Conservation (phyloP, 164 flowering plant species). For the Stephania japonica region DNA sequence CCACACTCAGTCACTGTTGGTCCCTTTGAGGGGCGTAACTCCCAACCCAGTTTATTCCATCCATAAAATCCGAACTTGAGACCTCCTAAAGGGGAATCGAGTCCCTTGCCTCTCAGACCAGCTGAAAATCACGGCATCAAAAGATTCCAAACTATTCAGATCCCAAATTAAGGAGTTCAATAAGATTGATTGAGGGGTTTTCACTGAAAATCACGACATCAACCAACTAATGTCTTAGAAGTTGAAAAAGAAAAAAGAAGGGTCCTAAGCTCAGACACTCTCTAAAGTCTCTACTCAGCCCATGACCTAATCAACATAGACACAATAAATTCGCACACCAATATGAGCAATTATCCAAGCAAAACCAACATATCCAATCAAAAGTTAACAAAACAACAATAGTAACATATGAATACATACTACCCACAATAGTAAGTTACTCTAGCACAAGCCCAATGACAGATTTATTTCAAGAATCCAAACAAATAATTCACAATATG, state of each 20-base stretch:
- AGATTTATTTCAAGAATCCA: neutral
- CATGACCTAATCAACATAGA: neutral
- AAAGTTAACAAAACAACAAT: neutral
- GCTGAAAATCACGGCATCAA: too few relatives aligned
- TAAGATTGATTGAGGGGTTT: neutral
- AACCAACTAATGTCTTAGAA: neutral
- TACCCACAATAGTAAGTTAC: neutral
- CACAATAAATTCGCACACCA: neutral
- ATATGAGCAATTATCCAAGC: neutral
- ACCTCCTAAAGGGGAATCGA: too few relatives aligned
- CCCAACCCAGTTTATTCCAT: too few relatives aligned
- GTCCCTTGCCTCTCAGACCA: too few relatives aligned
- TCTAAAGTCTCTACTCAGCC: neutral
- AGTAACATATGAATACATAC: neutral
- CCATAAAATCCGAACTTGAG: too few relatives aligned
- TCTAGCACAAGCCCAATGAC: neutral
- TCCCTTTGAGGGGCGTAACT: too few relatives aligned
- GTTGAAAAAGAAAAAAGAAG: neutral
- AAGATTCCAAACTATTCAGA: neutral
- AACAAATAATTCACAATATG: neutral
- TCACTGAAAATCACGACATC: neutral
- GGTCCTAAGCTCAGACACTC: neutral
- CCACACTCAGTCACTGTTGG: too few relatives aligned
- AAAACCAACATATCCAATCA: neutral
- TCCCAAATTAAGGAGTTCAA: neutral